phyloP scores from a whole-genome alignment of 495 filamentous ascomycete species.

The Hypoxylon cercidicola region DNA sequence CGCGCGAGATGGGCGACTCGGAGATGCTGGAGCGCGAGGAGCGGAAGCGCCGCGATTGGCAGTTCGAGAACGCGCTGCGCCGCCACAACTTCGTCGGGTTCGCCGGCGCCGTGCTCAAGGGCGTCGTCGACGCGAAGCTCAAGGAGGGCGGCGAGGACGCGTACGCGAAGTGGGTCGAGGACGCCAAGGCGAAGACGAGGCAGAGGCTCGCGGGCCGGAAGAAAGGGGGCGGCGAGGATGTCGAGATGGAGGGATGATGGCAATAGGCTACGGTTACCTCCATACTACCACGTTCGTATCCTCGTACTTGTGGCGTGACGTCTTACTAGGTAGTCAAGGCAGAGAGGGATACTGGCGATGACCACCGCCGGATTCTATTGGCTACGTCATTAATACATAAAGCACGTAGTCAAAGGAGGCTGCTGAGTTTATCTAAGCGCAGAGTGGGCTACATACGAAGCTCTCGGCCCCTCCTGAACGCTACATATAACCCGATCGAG shows the following conservation, averaged over 20 bases:
- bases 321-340: too few relatives aligned
- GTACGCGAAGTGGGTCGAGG: conserved; percentile 83
- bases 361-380: too few relatives aligned
- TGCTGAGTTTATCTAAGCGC: neutral
- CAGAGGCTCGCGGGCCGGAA: conserved; percentile 67
- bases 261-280: neutral
- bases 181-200: conserved; percentile 75
- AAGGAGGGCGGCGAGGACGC: conserved; percentile 66
- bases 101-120: conserved; percentile 89
- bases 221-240: conserved; percentile 55
- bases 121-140: conserved; percentile 78
- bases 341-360: too few relatives aligned
- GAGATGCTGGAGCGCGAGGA: conserved; percentile 84
- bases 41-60: conserved; percentile 85
- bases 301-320: too few relatives aligned
- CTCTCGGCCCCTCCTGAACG: neutral
- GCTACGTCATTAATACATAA: neutral
- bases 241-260: conserved; percentile 55
- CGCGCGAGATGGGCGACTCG: conserved; percentile 82
- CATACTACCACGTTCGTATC: neutral
- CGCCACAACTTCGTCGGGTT: conserved; percentile 97
- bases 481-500: neutral
- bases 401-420: neutral
- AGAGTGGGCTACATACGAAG: conserved; percentile 13
- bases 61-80: conserved; percentile 94